phyloP scores from a whole-genome alignment of 176 grass and related monocot species.

The Eleusine indica region DNA sequence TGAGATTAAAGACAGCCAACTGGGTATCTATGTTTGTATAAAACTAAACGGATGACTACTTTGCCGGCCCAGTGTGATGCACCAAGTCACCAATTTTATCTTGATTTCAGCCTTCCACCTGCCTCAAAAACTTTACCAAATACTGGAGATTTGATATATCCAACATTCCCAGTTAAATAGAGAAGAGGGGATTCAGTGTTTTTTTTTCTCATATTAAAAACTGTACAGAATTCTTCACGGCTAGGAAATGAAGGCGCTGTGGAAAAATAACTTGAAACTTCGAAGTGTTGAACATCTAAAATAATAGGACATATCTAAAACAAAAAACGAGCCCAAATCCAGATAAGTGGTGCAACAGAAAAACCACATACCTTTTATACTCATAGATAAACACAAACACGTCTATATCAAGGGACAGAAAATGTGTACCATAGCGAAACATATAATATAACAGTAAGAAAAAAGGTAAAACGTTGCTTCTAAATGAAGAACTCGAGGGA shows the following conservation, averaged over 20 bases:
- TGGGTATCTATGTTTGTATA: background rate
- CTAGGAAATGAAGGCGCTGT: background rate
- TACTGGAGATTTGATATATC: background rate
- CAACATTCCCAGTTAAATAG: too few species aligned
- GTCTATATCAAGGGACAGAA: background rate
- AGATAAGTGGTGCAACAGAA: background rate
- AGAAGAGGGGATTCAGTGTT: too few species aligned
- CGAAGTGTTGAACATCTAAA: background rate
- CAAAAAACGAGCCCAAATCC: background rate
- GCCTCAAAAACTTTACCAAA: background rate
- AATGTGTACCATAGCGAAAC: background rate
- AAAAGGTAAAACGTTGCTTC: background rate
- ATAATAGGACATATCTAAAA: background rate
- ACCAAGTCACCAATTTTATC: background rate
- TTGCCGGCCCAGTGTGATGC: background rate
- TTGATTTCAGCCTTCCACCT: background rate
- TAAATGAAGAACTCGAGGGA: background rate
- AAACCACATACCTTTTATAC: background rate
- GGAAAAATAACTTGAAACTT: background rate
- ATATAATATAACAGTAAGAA: background rate
- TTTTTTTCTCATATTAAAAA: background rate
- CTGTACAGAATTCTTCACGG: background rate
- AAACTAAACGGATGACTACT: background rate
- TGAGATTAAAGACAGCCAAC: background rate
- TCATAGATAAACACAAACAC: background rate